phyloP scores from a whole-genome alignment of 306 rosid genomes.

The Dalbergia oliveri region DNA sequence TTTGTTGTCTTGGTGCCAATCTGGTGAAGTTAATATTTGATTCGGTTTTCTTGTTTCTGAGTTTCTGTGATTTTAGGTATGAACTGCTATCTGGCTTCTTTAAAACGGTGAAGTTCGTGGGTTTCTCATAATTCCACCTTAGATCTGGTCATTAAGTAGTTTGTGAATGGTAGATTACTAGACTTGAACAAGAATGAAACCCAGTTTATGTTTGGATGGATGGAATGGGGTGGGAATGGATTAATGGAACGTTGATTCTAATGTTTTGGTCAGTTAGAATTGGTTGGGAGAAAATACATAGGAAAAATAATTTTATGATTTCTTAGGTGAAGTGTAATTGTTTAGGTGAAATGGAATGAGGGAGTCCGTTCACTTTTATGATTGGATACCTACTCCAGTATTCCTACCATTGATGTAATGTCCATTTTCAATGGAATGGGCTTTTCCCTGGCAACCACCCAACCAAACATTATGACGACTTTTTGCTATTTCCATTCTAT shows the following conservation, averaged over 20 bases:
- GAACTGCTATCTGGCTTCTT: too few species aligned
- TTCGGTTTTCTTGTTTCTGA: conserved; percentile 23
- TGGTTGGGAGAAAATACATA: not conserved
- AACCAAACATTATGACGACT: not conserved
- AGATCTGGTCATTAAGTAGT: too few species aligned
- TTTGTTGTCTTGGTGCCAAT: not conserved
- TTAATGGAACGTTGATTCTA: not conserved
- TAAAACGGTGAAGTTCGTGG: too few species aligned
- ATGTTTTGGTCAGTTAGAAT: not conserved
- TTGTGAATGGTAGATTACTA: too few species aligned
- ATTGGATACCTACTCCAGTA: not conserved
- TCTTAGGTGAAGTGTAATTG: not conserved
- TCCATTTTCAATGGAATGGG: not conserved
- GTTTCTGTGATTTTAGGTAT: not conserved
- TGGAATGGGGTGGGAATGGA: not conserved
- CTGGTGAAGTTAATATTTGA: conserved; percentile 29
- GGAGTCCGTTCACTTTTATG: not conserved
- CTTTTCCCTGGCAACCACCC: not conserved
- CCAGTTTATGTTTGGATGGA: not conserved
- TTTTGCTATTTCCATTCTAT: not conserved
- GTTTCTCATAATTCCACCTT: too few species aligned
- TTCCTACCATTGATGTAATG: not conserved
- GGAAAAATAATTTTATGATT: not conserved
- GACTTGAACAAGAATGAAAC: not conserved
- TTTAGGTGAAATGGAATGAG: not conserved